A percentile compares a stretch with the other conserved stretches of the same genome.
These are phyloP conservation scores for Chalciporus sphaerocephalus DNA, from an alignment of 768 basidiomycete species.

Conservation along the genomic window DNA sequence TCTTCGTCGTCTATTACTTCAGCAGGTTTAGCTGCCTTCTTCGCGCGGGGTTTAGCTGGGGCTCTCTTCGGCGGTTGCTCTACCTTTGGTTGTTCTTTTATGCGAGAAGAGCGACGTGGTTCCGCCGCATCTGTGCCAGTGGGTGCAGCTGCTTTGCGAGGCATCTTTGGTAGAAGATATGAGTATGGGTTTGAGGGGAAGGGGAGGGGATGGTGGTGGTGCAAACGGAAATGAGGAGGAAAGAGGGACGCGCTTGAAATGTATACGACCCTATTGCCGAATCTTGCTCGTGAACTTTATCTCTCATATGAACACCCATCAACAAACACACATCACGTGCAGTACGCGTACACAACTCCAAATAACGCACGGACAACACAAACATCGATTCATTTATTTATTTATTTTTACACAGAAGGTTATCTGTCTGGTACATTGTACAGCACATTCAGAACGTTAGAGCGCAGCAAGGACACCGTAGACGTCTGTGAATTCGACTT, in stretches of 20 bases:
- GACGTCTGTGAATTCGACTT: conserved; percentile 10
- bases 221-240: background rate
- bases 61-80: conserved; percentile 52
- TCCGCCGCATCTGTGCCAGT: conserved; percentile 36
- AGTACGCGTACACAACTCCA: conserved; percentile 31
- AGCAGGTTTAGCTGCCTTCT: conserved; percentile 38
- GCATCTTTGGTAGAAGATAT: conserved; percentile 40
- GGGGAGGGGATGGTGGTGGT: conserved; percentile 14
- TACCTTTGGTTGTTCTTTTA: conserved; percentile 65
- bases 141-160: conserved; percentile 61
- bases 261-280: conserved; percentile 20
- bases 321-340: conserved; percentile 36
- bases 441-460: too few relatives aligned
- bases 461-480: conserved; percentile 11
- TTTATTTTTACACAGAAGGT: too few relatives aligned
- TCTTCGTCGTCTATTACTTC: conserved; percentile 44
- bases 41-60: conserved; percentile 56
- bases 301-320: conserved; percentile 18
- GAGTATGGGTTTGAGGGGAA: background rate
- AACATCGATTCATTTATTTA: too few relatives aligned
- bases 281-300: conserved; percentile 27
- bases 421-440: too few relatives aligned
- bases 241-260: conserved; percentile 29
- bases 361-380: conserved; percentile 28
- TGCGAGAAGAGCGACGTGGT: conserved; percentile 71